Conservation (phyloP, 2,329 filamentous ascomycete species). For the Nigrograna mackinnonii region DNA sequence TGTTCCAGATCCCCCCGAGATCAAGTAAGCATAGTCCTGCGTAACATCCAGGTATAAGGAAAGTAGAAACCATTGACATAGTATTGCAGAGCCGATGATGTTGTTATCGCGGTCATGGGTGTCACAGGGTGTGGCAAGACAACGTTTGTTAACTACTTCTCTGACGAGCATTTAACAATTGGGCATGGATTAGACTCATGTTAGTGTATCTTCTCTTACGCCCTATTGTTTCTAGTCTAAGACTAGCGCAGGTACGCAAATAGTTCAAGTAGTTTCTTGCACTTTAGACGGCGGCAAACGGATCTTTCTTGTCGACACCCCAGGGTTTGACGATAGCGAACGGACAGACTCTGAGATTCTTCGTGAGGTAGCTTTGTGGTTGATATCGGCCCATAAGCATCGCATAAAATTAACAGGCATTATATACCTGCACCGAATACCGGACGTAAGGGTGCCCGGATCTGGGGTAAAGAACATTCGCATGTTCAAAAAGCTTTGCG, state of each 20-base stretch:
- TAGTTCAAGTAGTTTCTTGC: constrained; percentile 14
- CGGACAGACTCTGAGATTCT: constrained; percentile 51
- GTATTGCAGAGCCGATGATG: constrained; percentile 1
- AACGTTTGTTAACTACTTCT: constrained; percentile 35
- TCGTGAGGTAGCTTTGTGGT: constrained; percentile 44
- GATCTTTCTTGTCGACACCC: constrained; percentile 49
- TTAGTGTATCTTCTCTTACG: background rate
- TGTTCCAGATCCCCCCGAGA: no score
- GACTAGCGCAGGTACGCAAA: constrained; percentile 12
- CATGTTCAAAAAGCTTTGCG: constrained; percentile 52
- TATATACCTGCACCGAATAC: constrained; percentile 53
- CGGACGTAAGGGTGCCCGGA: constrained; percentile 44
- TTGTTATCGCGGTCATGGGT: constrained; percentile 45
- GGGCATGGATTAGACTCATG: constrained; percentile 31
- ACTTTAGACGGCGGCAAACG: constrained; percentile 6
- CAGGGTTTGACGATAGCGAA: constrained; percentile 53
- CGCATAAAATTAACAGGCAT: constrained; percentile 46
- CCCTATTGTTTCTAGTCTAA: background rate
- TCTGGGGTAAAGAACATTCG: constrained; percentile 45
- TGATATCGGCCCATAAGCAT: constrained; percentile 33
- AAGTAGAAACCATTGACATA: no score
- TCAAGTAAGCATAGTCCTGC: no score
- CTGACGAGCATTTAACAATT: constrained; percentile 21
- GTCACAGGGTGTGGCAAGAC: constrained; percentile 47
- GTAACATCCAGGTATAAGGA: no score